Conservation (phyloP, 805 yeast genomes). For the Ogataea methylovora region DNA sequence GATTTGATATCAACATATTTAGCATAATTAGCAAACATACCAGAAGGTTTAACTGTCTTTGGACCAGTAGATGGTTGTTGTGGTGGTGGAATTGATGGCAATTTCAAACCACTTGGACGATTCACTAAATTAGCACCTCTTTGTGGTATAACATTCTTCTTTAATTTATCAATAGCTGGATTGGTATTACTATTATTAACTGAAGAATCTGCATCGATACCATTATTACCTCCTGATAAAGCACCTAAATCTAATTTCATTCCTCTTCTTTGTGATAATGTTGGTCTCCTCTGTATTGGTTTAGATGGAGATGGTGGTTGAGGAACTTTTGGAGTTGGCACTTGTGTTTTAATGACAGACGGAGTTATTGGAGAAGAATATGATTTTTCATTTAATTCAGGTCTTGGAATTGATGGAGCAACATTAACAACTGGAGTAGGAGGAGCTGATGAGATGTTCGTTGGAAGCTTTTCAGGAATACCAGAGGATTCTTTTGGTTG, state of each 20-base stretch:
- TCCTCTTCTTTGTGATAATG: conserved; percentile 48
- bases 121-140: conserved; percentile 13
- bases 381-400: not conserved
- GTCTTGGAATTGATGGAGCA: not conserved
- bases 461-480: no score
- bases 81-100: conserved; percentile 12
- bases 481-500: no score
- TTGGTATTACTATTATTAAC: not conserved
- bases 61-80: conserved; percentile 14
- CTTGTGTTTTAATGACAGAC: conserved; percentile 2
- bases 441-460: not conserved
- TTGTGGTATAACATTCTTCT: conserved; percentile 17
- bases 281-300: conserved; percentile 27
- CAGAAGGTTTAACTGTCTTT: conserved; percentile 33
- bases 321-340: conserved; percentile 1
- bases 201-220: conserved; percentile 7
- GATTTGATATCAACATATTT: conserved; percentile 87
- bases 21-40: conserved; percentile 75
- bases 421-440: not conserved
- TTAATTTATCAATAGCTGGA: conserved; percentile 11
- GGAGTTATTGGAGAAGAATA: conserved; percentile 5
- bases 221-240: conserved; percentile 4
- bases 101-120: conserved; percentile 14
- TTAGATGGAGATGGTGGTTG: conserved; percentile 3
- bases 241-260: conserved; percentile 37